A percentile compares a stretch with the other conserved stretches of the same genome.
Evolutionary conservation across 192 early-diverging fungal genomes (phyloP).

Genomic region (Pilobolus umbonatus): DNA sequence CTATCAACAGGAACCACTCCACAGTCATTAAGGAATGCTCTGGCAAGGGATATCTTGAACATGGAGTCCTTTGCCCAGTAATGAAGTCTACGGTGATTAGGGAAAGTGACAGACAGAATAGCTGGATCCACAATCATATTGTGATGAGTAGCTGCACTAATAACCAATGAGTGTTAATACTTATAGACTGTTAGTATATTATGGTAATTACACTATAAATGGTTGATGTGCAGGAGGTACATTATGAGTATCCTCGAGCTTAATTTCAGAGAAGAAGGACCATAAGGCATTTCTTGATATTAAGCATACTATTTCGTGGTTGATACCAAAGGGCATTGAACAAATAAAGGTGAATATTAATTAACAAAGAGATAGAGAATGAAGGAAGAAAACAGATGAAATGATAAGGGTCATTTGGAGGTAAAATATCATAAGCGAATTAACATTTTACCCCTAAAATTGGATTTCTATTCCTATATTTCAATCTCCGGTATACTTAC

Average conservation of each 20-base stretch:
- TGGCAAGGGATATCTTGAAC: slow-evolving; percentile 32
- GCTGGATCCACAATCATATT: slow-evolving; percentile 53
- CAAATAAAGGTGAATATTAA: background rate
- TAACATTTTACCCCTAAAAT: no score
- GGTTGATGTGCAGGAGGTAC: slow-evolving; percentile 34
- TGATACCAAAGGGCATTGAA: slow-evolving; percentile 41
- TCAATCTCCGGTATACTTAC: no score
- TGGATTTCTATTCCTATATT: no score
- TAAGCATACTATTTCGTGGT: slow-evolving; percentile 29
- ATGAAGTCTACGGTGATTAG: slow-evolving; percentile 38
- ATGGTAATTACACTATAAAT: slow-evolving; percentile 31
- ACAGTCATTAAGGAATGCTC: slow-evolving; percentile 24
- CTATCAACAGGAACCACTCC: slow-evolving; percentile 51
- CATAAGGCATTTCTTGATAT: slow-evolving; percentile 33
- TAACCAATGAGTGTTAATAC: background rate
- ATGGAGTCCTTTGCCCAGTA: slow-evolving; percentile 51
- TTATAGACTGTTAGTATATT: background rate
- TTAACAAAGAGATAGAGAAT: no score
- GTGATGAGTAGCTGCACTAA: slow-evolving; percentile 38
- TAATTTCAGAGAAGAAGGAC: slow-evolving; percentile 39
- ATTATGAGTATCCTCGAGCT: slow-evolving; percentile 28
- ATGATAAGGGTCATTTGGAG: no score
- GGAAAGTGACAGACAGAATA: slow-evolving; percentile 35
- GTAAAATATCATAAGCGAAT: no score
- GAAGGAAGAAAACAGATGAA: no score